Base-by-base conservation (phyloP, 1,284 basidiomycete species). In the Mycosarcoma mackinlayi region DNA sequence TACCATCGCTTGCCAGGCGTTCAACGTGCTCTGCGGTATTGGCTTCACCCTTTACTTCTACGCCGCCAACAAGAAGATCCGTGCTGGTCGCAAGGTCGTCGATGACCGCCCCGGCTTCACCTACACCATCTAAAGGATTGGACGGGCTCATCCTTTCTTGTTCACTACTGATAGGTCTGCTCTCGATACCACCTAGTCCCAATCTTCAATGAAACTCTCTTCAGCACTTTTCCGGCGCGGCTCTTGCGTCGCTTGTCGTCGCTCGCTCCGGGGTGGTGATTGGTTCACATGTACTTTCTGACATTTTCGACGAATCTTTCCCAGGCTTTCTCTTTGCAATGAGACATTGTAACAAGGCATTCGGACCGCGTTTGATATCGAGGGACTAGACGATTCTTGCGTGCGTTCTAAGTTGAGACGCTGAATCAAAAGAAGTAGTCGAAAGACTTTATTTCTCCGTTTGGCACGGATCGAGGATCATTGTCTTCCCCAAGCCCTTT, bases 91-190 rank as follows among this genome's bases (percentile, higher is more conserved):
- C 50, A 74, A 74, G 72, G 60, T 74, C 10, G 61, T 74, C 27
- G 72, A 74, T 24, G 65, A 63, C 53, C 69, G 63, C 18, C 67
- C 63, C 34, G 72, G 72, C 16, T 74, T 74, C 68, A 67, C 64
- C 33, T 74, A 74, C 72, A 71, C 68, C 51, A 71, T 74, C 68
- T 74, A 54, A 66, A 16, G 13, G 19, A 21, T 34, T 21, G 34
- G 27, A n/a, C n/a, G n/a, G n/a, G n/a, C n/a, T n/a, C n/a, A n/a
- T n/a, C n/a, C n/a, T n/a, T n/a, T n/a, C n/a, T n/a, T n/a, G n/a
- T n/a, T n/a, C n/a, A n/a, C n/a, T n/a, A n/a, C n/a, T n/a, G n/a
- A n/a, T n/a, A n/a, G n/a, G n/a, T n/a, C n/a, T n/a, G n/a, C 8
- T 21, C 19, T 38, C 19, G 19, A 38, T 38, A 38, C 37, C 37